Evolutionary conservation across 805 yeast species (phyloP).

Genomic region (Saturnispora hagleri): DNA sequence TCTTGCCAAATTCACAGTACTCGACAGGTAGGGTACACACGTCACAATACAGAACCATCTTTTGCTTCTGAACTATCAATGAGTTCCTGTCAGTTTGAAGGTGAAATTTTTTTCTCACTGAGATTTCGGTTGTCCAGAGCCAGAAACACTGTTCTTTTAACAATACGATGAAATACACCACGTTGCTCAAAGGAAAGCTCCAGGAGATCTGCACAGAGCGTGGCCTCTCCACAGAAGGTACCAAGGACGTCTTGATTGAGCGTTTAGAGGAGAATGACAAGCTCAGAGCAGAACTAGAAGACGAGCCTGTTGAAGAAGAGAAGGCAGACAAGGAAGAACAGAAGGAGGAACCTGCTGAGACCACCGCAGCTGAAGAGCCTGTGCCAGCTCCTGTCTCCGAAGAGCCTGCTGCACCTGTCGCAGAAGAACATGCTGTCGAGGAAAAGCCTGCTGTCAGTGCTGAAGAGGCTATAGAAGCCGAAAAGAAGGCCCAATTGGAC

Average conservation of each 20-base stretch:
- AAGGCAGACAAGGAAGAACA: slow-evolving; percentile 8
- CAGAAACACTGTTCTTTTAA: not conserved
- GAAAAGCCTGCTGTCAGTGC: slow-evolving; percentile 21
- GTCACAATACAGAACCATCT: slow-evolving; percentile 54
- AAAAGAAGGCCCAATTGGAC: slow-evolving; percentile 58
- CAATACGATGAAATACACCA: slow-evolving; percentile 31
- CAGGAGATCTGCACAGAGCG: slow-evolving; percentile 64
- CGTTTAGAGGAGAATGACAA: slow-evolving; percentile 54
- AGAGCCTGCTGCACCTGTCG: slow-evolving; percentile 8
- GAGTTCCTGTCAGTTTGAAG: not conserved
- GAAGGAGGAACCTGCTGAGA: slow-evolving; percentile 1
- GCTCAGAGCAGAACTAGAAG: slow-evolving; percentile 23
- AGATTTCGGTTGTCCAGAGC: not conserved
- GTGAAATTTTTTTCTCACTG: not conserved
- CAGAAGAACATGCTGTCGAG: slow-evolving; percentile 12
- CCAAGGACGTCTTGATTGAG: slow-evolving; percentile 67
- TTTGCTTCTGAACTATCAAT: not conserved
- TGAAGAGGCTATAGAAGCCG: slow-evolving; percentile 52
- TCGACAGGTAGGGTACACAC: slow-evolving; percentile 82
- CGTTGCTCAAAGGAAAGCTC: slow-evolving; percentile 75
- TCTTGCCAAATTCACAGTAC: slow-evolving; percentile 86
- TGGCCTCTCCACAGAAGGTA: slow-evolving; percentile 63
- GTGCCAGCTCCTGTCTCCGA: not conserved
- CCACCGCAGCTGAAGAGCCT: not conserved
- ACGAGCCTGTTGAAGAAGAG: slow-evolving; percentile 17